Percentiles rank a stretch among this genome's conserved stretches.
phyloP scores from a whole-genome alignment of 2,329 filamentous ascomycete genomes.

The Trichoderma afroharzianum region DNA sequence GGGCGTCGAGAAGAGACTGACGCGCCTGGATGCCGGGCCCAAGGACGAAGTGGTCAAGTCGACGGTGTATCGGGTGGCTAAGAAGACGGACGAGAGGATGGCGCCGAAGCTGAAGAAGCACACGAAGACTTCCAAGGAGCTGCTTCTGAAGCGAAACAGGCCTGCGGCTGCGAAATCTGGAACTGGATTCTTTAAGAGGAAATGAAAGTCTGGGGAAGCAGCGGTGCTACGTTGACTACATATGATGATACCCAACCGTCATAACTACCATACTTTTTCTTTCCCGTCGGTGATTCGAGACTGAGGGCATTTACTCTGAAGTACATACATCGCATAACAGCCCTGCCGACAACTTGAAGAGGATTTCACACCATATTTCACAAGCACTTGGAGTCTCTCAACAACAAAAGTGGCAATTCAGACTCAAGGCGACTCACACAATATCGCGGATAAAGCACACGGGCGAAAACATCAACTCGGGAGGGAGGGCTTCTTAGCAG shows the following conservation, averaged over 20 bases:
- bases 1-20: constrained; percentile 36
- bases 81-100: constrained; percentile 43
- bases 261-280: neutral
- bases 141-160: constrained; percentile 45
- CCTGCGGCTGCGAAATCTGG: constrained; percentile 31
- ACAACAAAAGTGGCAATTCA: neutral
- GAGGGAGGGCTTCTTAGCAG: neutral
- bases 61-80: constrained; percentile 51
- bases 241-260: neutral
- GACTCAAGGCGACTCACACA: neutral
- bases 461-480: neutral
- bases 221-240: neutral
- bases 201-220: neutral
- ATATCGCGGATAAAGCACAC: neutral
- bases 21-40: constrained; percentile 37
- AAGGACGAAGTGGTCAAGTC: constrained; percentile 49
- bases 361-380: neutral
- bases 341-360: neutral
- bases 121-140: constrained; percentile 40
- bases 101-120: constrained; percentile 47
- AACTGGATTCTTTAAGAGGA: constrained; percentile 42
- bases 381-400: neutral
- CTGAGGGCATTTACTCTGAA: neutral
- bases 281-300: neutral
- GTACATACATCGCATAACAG: neutral